Evolutionary conservation across 495 filamentous ascomycete species (phyloP).

Genomic region (Daldinia grandis): DNA sequence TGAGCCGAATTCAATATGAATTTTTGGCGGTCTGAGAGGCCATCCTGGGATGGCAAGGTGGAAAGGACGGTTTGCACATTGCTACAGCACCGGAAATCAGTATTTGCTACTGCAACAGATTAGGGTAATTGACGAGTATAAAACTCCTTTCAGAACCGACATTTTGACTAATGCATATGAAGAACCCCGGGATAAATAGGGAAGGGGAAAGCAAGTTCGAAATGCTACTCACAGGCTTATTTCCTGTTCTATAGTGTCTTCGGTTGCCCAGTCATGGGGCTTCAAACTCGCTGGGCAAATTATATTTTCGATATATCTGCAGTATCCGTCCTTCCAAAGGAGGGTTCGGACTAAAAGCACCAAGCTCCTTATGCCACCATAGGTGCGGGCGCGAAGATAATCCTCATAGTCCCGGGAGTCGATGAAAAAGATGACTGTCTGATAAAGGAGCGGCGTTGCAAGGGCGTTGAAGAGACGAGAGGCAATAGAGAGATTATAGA

Average conservation of each 20-base stretch:
- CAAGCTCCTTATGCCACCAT: not conserved
- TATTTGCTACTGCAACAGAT: too few species aligned
- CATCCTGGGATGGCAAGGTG: conserved; percentile 9
- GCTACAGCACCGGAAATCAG: not conserved
- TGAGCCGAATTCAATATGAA: not conserved
- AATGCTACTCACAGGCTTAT: not conserved
- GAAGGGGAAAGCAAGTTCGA: not conserved
- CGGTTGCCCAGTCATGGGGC: not conserved
- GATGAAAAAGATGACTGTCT: conserved; percentile 17
- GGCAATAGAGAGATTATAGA: conserved; percentile 21
- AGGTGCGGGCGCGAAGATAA: not conserved
- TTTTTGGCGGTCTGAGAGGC: not conserved
- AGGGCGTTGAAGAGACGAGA: not conserved
- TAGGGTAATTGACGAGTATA: too few species aligned
- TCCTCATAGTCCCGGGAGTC: not conserved
- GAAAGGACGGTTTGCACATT: not conserved
- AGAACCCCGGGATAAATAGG: not conserved
- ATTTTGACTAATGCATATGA: not conserved
- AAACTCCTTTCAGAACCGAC: not conserved
- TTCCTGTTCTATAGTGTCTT: not conserved
- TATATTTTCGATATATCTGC: conserved; percentile 20
- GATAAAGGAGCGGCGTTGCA: conserved; percentile 22
- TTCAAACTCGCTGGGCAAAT: conserved; percentile 1
- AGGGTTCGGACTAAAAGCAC: conserved; percentile 23
- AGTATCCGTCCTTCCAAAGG: not conserved